These are phyloP conservation scores for Angomonas ambiguus DNA, from an alignment of 208 protist genomes.

Conservation along the genomic window DNA sequence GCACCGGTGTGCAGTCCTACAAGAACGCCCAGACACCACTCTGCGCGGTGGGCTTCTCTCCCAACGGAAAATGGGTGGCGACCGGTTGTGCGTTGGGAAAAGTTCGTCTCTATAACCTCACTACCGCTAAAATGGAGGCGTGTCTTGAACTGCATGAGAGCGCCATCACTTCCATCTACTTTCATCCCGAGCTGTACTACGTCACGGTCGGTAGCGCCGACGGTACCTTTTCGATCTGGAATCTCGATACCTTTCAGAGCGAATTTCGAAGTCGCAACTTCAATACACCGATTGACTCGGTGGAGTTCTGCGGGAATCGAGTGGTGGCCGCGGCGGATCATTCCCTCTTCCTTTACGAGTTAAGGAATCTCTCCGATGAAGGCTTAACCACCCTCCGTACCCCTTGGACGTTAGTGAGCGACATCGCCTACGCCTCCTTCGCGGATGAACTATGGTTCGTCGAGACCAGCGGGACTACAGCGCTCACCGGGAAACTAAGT, in stretches of 20 bases:
- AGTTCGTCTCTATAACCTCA: conserved; percentile 73
- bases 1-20: conserved; percentile 61
- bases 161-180: conserved; percentile 74
- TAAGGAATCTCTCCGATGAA: conserved; percentile 36
- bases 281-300: conserved; percentile 52
- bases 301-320: conserved; percentile 59
- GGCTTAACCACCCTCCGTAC: conserved; percentile 28
- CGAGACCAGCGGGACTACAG: conserved; percentile 42
- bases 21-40: conserved; percentile 54
- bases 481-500: conserved; percentile 32
- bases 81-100: conserved; percentile 68
- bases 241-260: conserved; percentile 53
- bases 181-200: conserved; percentile 71
- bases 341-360: conserved; percentile 47
- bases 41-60: conserved; percentile 64
- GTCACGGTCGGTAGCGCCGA: conserved; percentile 67
- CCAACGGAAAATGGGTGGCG: conserved; percentile 59
- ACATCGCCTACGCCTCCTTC: conserved; percentile 53
- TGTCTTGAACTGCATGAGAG: conserved; percentile 53
- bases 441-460: conserved; percentile 68
- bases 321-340: conserved; percentile 58
- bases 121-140: conserved; percentile 33
- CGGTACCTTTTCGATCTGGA: conserved; percentile 72
- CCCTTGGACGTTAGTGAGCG: conserved; percentile 67
- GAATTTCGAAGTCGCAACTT: conserved; percentile 46